These are phyloP conservation scores for Butyriboletus loyo DNA, from an alignment of 768 basidiomycete genomes.

Conservation along the genomic window DNA sequence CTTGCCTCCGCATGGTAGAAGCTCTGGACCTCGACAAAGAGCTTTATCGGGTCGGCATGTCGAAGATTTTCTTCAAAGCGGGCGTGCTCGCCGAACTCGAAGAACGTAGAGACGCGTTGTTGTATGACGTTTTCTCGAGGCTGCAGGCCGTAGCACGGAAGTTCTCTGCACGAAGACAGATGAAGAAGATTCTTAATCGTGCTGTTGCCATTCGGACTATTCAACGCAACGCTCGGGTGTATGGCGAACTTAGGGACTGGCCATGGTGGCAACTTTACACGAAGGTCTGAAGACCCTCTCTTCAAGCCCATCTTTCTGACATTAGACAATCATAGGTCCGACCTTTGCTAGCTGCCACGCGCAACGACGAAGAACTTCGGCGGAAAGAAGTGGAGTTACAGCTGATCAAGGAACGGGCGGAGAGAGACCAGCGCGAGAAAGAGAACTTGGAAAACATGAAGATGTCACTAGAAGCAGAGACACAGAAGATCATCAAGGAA, in stretches of 20 bases:
- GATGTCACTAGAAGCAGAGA: constrained; percentile 81
- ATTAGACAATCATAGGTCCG: constrained; percentile 57
- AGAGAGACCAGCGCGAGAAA: constrained; percentile 80
- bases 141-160: constrained; percentile 84
- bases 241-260: constrained; percentile 89
- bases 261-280: constrained; percentile 99
- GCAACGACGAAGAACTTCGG: constrained; percentile 88
- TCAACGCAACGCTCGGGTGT: constrained; percentile 90
- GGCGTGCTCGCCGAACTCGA: constrained; percentile 96
- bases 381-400: constrained; percentile 83
- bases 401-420: constrained; percentile 78
- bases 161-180: constrained; percentile 84
- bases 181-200: constrained; percentile 92
- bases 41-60: constrained; percentile 88
- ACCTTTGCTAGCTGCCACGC: constrained; percentile 87
- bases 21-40: constrained; percentile 83
- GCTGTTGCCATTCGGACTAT: constrained; percentile 89
- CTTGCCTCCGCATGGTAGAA: constrained; percentile 87
- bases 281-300: constrained; percentile 49
- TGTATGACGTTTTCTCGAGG: constrained; percentile 86
- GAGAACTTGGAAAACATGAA: constrained; percentile 76
- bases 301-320: constrained; percentile 1
- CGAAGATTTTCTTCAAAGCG: constrained; percentile 99
- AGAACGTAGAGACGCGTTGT: constrained; percentile 81
- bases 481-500: constrained; percentile 75